Evolutionary conservation across 1,284 basidiomycete genomes (phyloP), one percentile per base, ranked within the genome.

Genomic region (Boletus hoseneyae): DNA sequence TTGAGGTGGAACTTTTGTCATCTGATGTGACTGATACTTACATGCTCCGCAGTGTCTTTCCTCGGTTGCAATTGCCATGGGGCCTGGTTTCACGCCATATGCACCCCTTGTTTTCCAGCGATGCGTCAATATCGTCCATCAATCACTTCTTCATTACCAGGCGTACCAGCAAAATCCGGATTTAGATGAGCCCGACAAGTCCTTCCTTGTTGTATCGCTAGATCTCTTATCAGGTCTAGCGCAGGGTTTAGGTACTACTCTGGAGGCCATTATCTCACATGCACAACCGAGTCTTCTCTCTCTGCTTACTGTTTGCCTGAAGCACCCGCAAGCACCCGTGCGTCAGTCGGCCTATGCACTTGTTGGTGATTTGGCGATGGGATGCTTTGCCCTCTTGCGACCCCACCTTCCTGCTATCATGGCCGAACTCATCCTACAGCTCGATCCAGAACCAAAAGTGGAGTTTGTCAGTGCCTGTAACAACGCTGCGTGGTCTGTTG

Each of bases 401-500:
- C 90, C 93, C 3, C 82, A 87, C 56, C 85, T 98, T 71, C 80
- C 88, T 1, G 79, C 82, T 30, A 86, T 98, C 65, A 96, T 99
- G 90, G 80, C 86, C 15, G 88, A 95, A 63, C 79, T 99, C 48
- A 90, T 93, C 50, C 72, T 82, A 37, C 94, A 99, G 65, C 89
- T 99, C 54, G 89, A 94, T 57, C 86, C 90, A 3, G 92, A 95
- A 63, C 89, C 91, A 4, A 90, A 90, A 65, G 79, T 89, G 34
- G 93, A 97, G 67, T 93, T 94, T 65, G 85, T 98, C 54, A 94
- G 90, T 57, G 97, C 97, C 11, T 97, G 93, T 71, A 99, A 99
- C 73, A 99, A 99, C 66, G 97, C 97, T n/a, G 95, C 96, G 1
- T 99, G 97, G 97, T 94, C 93, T 16, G 93, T 96, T 12, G 97